Evolutionary conservation across 148 eudicot species (phyloP).

Genomic region (Rhododendron vialii): DNA sequence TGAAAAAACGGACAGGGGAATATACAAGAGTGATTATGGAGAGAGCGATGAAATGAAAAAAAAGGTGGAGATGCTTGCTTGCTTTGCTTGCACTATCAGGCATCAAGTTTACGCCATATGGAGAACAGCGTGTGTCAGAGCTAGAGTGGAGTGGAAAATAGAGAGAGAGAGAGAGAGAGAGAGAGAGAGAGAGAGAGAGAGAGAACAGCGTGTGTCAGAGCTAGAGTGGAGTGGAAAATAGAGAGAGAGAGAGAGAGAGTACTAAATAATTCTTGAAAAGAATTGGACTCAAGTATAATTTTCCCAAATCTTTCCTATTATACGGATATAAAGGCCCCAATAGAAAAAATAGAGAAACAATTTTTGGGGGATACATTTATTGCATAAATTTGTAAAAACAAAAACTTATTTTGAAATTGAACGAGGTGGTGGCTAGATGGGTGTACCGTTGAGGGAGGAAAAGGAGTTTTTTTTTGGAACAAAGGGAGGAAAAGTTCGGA

Average conservation of each 20-base stretch:
- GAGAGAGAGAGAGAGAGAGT: not conserved
- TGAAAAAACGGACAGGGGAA: not conserved
- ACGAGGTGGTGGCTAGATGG: not conserved
- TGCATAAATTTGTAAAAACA: not conserved
- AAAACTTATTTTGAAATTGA: not conserved
- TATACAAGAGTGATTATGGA: constrained; percentile 11
- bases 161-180: not conserved
- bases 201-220: constrained; percentile 26
- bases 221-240: constrained; percentile 17
- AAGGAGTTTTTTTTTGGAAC: not conserved
- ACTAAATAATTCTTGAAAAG: not conserved
- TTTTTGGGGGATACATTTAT: not conserved
- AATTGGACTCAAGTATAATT: not conserved
- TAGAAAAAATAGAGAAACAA: not conserved
- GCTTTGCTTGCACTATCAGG: constrained; percentile 72
- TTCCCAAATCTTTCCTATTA: not conserved
- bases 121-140: constrained; percentile 31
- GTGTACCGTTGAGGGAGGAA: not conserved
- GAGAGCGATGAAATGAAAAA: constrained; percentile 14
- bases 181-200: too few species aligned
- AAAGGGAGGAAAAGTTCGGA: not conserved
- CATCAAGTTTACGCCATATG: constrained; percentile 59
- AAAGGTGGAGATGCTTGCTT: constrained; percentile 38
- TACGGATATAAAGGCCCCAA: not conserved
- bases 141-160: constrained; percentile 17